Evolutionary conservation across 495 filamentous ascomycete genomes (phyloP).

Genomic region (Aspergillus ellipticus): DNA sequence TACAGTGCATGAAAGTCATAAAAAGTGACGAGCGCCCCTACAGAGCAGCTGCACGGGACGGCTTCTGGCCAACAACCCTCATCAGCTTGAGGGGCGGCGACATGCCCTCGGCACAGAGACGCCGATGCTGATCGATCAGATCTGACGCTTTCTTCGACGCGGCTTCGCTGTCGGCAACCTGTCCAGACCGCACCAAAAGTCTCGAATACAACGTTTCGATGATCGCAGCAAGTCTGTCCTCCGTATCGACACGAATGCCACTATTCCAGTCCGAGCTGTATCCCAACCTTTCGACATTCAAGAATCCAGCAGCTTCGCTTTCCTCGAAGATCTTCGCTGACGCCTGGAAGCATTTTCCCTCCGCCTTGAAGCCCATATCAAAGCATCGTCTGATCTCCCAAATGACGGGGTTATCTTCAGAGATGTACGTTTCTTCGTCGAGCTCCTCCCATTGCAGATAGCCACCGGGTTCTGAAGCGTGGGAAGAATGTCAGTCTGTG

Average conservation of each 20-base stretch:
- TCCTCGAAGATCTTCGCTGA: not conserved
- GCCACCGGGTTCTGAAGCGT: conserved; percentile 18
- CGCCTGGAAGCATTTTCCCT: not conserved
- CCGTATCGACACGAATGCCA: not conserved
- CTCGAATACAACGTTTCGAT: not conserved
- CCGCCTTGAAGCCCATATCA: not conserved
- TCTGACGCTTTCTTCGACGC: not conserved
- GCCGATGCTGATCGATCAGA: not conserved
- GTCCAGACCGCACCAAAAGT: not conserved
- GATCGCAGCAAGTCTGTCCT: not conserved
- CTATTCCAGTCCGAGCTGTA: not conserved
- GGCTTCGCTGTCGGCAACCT: not conserved
- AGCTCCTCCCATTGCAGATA: conserved; percentile 24
- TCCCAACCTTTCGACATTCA: not conserved
- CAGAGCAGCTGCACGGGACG: not conserved
- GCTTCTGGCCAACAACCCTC: not conserved
- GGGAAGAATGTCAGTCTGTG: not conserved
- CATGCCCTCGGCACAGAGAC: not conserved
- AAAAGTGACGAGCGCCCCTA: too few species aligned
- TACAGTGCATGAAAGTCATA: too few species aligned
- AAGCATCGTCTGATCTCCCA: not conserved
- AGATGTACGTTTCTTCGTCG: conserved; percentile 3
- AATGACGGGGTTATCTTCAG: not conserved
- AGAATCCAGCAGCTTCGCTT: not conserved
- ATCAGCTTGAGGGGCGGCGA: not conserved